phyloP scores from a whole-genome alignment of 768 basidiomycete genomes.

The Punctularia strigosozonata region DNA sequence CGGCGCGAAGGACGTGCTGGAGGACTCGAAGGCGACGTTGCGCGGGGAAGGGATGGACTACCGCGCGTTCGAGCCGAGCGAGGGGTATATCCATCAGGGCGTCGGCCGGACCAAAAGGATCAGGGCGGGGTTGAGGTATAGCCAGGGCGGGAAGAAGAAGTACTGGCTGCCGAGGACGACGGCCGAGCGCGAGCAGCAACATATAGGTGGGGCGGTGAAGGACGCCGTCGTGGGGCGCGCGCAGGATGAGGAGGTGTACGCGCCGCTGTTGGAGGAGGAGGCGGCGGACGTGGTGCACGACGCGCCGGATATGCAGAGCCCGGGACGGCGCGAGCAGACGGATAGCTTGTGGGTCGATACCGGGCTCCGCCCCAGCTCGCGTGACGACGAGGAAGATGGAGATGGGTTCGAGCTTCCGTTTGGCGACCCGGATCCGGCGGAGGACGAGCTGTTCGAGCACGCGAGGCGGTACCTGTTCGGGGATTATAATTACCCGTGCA shows the following conservation, averaged over 20 bases:
- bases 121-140: conserved; percentile 84
- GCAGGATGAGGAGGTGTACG: conserved; percentile 48
- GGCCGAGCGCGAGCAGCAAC: conserved; percentile 25
- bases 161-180: conserved; percentile 86
- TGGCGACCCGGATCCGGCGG: conserved; percentile 51
- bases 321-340: conserved; percentile 8
- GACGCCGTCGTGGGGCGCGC: conserved; percentile 23
- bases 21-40: conserved; percentile 74
- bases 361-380: conserved; percentile 8
- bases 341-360: no score
- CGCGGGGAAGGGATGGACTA: conserved; percentile 90
- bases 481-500: conserved; percentile 82
- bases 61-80: conserved; percentile 91
- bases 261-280: conserved; percentile 61
- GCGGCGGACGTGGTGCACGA: conserved; percentile 54
- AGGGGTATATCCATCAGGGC: conserved; percentile 88
- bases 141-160: conserved; percentile 81
- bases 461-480: conserved; percentile 78
- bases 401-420: conserved; percentile 53
- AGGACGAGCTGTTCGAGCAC: conserved; percentile 68
- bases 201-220: conserved; percentile 29
- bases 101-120: conserved; percentile 78
- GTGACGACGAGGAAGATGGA: conserved; percentile 19
- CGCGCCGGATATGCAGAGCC: conserved; percentile 39
- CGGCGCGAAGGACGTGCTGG: conserved; percentile 74